Evolutionary conservation across 768 basidiomycete species (phyloP).

Genomic region (Suillus subluteus): DNA sequence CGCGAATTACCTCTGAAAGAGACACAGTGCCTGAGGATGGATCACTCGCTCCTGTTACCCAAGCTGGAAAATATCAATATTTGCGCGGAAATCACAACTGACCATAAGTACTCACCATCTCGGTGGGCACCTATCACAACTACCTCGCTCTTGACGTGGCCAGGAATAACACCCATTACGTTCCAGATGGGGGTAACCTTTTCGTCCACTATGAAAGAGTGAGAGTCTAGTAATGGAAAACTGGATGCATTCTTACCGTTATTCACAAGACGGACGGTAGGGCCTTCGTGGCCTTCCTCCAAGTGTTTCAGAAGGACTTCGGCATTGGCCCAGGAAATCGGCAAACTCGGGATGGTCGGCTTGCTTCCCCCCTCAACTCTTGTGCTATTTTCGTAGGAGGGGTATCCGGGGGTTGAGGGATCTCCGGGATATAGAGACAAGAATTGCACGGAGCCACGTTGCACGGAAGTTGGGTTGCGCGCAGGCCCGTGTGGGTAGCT

Average conservation of each 20-base stretch:
- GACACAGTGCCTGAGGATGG: constrained; percentile 82
- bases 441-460: constrained; percentile 71
- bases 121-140: constrained; percentile 74
- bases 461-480: constrained; percentile 60
- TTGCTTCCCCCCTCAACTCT: constrained; percentile 51
- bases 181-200: constrained; percentile 75
- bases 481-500: constrained; percentile 74
- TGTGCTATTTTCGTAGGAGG: constrained; percentile 68
- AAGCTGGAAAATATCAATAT: constrained; percentile 16
- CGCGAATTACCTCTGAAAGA: constrained; percentile 76
- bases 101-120: constrained; percentile 49
- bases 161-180: constrained; percentile 65
- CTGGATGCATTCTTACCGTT: constrained; percentile 41
- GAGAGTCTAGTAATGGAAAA: not conserved
- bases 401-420: constrained; percentile 52
- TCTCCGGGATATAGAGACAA: constrained; percentile 59
- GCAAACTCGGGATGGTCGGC: constrained; percentile 62
- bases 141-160: constrained; percentile 65
- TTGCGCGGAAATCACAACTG: not conserved
- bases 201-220: constrained; percentile 42
- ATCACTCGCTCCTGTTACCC: constrained; percentile 70
- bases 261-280: constrained; percentile 59
- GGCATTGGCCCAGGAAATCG: constrained; percentile 70
- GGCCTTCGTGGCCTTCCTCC: constrained; percentile 45
- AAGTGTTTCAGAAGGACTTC: constrained; percentile 55